These are phyloP conservation scores for Ceratonia siliqua DNA, from an alignment of 306 rosid species.

Conservation along the genomic window DNA sequence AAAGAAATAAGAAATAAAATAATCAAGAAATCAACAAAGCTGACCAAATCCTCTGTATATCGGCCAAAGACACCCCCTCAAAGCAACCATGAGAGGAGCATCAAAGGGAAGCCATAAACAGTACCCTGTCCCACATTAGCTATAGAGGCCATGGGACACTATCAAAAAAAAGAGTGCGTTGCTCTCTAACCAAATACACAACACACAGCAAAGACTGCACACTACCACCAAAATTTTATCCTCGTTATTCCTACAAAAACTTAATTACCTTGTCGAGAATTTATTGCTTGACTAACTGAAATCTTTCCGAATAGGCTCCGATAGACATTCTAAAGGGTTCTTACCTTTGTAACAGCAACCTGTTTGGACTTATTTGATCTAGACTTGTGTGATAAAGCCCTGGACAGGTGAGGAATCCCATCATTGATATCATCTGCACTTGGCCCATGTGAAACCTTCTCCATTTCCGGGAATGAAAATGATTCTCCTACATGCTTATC, in stretches of 20 bases:
- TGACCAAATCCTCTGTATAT: background rate
- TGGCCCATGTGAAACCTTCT: slow-evolving; percentile 51
- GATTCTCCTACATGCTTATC: slow-evolving; percentile 67
- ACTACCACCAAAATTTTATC: background rate
- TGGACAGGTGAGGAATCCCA: slow-evolving; percentile 84
- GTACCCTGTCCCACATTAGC: too few relatives aligned
- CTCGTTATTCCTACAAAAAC: background rate
- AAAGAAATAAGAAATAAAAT: background rate
- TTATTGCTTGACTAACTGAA: background rate
- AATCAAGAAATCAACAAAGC: background rate
- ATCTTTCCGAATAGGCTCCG: background rate
- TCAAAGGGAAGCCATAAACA: too few relatives aligned
- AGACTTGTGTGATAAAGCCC: slow-evolving; percentile 71
- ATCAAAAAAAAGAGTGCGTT: too few relatives aligned
- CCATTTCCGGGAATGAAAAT: slow-evolving; percentile 55
- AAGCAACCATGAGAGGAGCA: too few relatives aligned
- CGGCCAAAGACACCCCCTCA: too few relatives aligned
- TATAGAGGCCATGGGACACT: too few relatives aligned
- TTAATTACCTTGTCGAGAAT: background rate
- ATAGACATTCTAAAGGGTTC: background rate
- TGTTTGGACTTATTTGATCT: slow-evolving; percentile 76
- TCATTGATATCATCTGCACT: slow-evolving; percentile 67
- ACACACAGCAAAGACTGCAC: background rate
- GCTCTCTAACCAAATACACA: background rate
- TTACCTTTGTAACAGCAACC: slow-evolving; percentile 77